Conservation (phyloP, 2,329 filamentous ascomycete genomes). For the Fusarium heterosporum region DNA sequence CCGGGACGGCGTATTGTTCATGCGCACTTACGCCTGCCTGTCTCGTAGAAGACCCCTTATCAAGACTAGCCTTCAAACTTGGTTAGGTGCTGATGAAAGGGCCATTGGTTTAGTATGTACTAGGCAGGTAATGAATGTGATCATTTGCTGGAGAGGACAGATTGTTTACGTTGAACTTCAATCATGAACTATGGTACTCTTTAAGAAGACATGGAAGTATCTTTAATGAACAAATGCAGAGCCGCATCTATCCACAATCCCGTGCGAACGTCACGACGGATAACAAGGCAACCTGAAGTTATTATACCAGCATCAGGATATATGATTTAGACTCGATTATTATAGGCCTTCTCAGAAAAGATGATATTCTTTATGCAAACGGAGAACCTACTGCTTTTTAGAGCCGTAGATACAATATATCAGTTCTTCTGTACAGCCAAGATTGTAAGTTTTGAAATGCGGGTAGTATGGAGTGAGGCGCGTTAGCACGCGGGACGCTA, state of each 20-base stretch:
- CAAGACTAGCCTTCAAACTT: constrained; percentile 17
- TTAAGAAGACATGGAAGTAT: not conserved
- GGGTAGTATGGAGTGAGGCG: constrained; percentile 6
- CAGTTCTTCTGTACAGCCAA: not conserved
- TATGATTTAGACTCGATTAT: no score
- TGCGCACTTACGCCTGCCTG: constrained; percentile 34
- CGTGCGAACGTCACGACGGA: no score
- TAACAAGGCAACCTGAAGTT: no score
- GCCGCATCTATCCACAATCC: not conserved
- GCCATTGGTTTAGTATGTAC: not conserved
- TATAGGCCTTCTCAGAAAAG: no score
- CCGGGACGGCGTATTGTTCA: constrained; percentile 47
- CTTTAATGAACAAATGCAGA: not conserved
- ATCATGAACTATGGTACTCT: not conserved
- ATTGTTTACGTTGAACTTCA: not conserved
- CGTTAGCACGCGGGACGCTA: constrained; percentile 30
- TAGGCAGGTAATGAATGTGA: not conserved
- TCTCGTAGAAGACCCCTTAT: not conserved
- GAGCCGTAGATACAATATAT: no score
- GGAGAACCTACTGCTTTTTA: no score
- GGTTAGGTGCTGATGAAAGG: not conserved
- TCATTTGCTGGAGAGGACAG: not conserved
- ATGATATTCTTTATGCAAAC: no score
- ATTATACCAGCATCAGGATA: not conserved
- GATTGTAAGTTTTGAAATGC: constrained; percentile 4